Conservation (phyloP, 495 filamentous ascomycete species). For the Corynascus novoguineensis region DNA sequence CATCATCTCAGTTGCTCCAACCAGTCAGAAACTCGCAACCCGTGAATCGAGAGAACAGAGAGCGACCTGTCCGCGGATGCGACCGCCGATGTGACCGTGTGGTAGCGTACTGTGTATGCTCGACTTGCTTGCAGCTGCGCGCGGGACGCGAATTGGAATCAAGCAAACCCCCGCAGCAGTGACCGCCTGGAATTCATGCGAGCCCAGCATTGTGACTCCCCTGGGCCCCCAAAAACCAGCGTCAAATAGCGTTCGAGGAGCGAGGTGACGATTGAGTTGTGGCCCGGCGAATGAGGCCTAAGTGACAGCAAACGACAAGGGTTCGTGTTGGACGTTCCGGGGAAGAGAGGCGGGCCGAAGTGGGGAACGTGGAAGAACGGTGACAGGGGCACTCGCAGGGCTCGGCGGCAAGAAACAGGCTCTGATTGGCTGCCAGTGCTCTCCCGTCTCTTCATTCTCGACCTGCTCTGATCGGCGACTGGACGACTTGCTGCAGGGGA, state of each 20-base stretch:
- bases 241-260: constrained; percentile 15
- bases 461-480: not conserved
- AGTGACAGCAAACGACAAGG: not conserved
- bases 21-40: not conserved
- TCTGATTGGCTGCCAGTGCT: constrained; percentile 16
- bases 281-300: constrained; percentile 5
- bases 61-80: not conserved
- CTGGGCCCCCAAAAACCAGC: not conserved
- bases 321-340: not conserved
- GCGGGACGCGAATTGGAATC: constrained; percentile 15
- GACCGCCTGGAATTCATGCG: constrained; percentile 2
- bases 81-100: constrained; percentile 17
- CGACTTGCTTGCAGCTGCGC: constrained; percentile 2
- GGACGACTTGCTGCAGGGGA: constrained; percentile 1
- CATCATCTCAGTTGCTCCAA: not conserved
- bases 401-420: constrained; percentile 21
- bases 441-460: not conserved
- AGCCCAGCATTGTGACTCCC: constrained; percentile 7
- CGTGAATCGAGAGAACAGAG: not conserved
- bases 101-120: too few relatives aligned
- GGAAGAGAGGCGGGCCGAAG: constrained; percentile 1
- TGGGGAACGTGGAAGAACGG: constrained; percentile 7
- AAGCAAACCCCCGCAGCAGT: not conserved
- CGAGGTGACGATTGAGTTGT: constrained; percentile 1
- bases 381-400: constrained; percentile 1